Percentiles rank a stretch among this genome's conserved stretches.
Conservation (phyloP, 495 filamentous ascomycete species). For the Neurospora cerealis region DNA sequence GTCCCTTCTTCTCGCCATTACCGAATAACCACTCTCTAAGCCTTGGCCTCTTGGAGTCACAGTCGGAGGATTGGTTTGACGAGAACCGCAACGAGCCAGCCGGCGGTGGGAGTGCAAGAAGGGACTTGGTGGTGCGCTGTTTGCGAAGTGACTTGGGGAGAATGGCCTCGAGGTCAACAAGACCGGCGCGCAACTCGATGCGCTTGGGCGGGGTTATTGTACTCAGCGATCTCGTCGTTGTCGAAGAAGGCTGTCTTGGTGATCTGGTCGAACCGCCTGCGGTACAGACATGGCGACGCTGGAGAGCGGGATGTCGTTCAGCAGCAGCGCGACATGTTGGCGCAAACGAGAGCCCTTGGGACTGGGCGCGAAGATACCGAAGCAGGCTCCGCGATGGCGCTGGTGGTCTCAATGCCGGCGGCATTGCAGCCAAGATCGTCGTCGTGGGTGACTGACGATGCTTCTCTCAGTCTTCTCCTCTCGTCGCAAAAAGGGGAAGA, state of each 20-base stretch:
- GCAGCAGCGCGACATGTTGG: constrained; percentile 10
- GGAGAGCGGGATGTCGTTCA: not conserved
- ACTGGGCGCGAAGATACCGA: constrained; percentile 51
- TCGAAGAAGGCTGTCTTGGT: constrained; percentile 6
- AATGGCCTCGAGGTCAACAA: constrained; percentile 36
- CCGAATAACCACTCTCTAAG: constrained; percentile 51
- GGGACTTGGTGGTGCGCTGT: constrained; percentile 2
- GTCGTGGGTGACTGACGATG: not conserved
- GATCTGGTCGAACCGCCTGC: not conserved
- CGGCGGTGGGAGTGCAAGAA: not conserved
- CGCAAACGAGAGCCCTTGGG: constrained; percentile 40
- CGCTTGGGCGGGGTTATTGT: constrained; percentile 13
- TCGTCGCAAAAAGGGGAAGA: not conserved
- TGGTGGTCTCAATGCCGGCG: constrained; percentile 24
- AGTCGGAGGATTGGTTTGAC: constrained; percentile 14
- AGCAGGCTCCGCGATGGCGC: constrained; percentile 55
- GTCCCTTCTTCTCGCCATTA: constrained; percentile 18
- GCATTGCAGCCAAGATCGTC: constrained; percentile 16
- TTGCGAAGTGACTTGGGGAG: constrained; percentile 23
- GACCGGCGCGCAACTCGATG: constrained; percentile 29
- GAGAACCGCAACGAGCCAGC: constrained; percentile 22
- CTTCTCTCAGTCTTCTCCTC: not conserved
- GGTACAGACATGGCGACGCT: constrained; percentile 17
- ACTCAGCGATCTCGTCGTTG: constrained; percentile 1
- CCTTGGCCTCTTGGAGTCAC: constrained; percentile 30